These are phyloP conservation scores for Lentinula edodes DNA, from an alignment of 768 basidiomycete genomes.

Conservation along the genomic window DNA sequence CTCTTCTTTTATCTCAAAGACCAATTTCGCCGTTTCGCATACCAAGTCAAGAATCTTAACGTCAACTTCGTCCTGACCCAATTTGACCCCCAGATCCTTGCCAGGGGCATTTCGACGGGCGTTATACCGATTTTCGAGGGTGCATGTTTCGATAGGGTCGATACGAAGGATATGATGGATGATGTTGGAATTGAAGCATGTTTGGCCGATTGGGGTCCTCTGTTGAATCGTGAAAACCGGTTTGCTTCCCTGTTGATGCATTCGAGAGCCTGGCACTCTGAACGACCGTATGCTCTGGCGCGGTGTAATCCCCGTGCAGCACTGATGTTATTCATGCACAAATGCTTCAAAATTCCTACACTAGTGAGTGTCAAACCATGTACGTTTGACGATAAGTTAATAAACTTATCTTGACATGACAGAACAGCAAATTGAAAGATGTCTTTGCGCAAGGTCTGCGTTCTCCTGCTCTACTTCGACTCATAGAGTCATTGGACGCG, in stretches of 20 bases:
- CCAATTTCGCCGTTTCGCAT: conserved; percentile 31
- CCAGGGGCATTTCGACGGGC: conserved; percentile 32
- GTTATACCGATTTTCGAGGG: conserved; percentile 30
- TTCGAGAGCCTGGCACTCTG: conserved; percentile 30
- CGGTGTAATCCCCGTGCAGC: conserved; percentile 24
- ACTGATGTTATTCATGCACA: conserved; percentile 28
- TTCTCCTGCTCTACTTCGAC: conserved; percentile 27
- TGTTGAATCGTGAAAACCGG: conserved; percentile 27
- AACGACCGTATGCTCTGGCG: conserved; percentile 24
- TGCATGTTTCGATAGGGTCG: conserved; percentile 34
- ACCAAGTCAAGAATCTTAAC: conserved; percentile 27
- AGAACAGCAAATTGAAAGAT: conserved; percentile 14
- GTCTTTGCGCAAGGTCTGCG: conserved; percentile 23
- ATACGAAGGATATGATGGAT: conserved; percentile 25
- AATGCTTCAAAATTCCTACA: conserved; percentile 23
- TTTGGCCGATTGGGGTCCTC: conserved; percentile 30
- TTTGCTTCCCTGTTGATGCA: conserved; percentile 31
- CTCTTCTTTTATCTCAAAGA: conserved; percentile 40
- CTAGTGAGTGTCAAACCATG: conserved; percentile 18
- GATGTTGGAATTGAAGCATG: conserved; percentile 26
- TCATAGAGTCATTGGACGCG: conserved; percentile 33
- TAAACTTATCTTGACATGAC: not conserved
- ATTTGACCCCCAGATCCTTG: conserved; percentile 35
- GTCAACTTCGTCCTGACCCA: conserved; percentile 35
- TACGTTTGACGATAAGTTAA: not conserved